Conservation (phyloP, 495 filamentous ascomycete genomes). For the Podospora appendiculata region DNA sequence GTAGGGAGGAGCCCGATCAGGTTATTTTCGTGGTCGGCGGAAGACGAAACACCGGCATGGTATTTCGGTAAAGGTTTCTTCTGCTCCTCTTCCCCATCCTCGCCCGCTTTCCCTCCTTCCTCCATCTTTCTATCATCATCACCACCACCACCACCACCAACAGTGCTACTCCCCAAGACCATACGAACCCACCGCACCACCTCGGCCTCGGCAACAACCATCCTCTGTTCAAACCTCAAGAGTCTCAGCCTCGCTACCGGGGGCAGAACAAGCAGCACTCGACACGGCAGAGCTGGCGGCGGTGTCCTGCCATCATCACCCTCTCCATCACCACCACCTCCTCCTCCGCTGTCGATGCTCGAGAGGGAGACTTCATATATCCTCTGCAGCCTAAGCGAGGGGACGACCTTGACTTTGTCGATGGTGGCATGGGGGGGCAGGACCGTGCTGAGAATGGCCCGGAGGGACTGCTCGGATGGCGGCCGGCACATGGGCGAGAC, state of each 20-base stretch:
- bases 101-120: background rate
- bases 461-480: constrained; percentile 23
- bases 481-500: constrained; percentile 26
- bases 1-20: constrained; percentile 22
- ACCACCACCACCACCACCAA: background rate
- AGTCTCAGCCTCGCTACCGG: constrained; percentile 27
- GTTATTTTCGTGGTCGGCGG: background rate
- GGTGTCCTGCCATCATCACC: background rate
- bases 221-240: constrained; percentile 31
- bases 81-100: background rate
- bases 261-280: constrained; percentile 25
- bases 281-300: no score
- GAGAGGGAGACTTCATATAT: constrained; percentile 24
- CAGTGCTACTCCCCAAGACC: background rate
- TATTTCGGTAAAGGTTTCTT: no score
- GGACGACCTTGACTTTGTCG: constrained; percentile 17
- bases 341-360: constrained; percentile 7
- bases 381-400: constrained; percentile 23
- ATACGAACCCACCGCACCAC: constrained; percentile 24
- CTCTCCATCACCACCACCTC: background rate
- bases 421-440: constrained; percentile 20
- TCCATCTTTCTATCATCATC: background rate
- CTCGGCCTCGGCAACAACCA: constrained; percentile 25
- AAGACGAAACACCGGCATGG: no score
- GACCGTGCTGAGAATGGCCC: constrained; percentile 21